Evolutionary conservation across 352 stramenopile genomes (phyloP).

Genomic region (Thraustochytrium striatum): DNA sequence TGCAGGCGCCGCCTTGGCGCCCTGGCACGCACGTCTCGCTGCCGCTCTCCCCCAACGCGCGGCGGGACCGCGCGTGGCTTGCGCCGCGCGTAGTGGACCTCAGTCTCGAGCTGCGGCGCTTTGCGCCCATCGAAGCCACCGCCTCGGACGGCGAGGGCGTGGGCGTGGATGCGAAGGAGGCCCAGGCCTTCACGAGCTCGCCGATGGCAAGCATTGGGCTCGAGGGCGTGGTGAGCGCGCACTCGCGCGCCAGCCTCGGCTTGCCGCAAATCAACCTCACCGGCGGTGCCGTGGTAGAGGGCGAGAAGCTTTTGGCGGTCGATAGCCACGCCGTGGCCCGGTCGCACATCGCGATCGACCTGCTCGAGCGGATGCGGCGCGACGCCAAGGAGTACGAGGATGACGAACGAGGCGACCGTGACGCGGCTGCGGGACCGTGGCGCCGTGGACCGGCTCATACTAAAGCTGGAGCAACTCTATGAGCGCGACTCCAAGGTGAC

Average conservation of each 20-base stretch:
- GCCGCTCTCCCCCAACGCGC: slow-evolving; percentile 5
- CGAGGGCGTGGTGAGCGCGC: not conserved
- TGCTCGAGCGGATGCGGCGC: slow-evolving; percentile 30
- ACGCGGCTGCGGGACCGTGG: not conserved
- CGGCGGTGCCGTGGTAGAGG: not conserved
- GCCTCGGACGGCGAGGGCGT: slow-evolving; percentile 8
- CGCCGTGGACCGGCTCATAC: slow-evolving; percentile 9
- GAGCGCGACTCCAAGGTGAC: slow-evolving; percentile 35
- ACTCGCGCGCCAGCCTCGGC: slow-evolving; percentile 1
- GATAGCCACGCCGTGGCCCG: slow-evolving; percentile 27
- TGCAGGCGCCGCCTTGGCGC: slow-evolving; percentile 24
- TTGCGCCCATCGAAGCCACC: slow-evolving; percentile 19
- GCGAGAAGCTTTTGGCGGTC: not conserved
- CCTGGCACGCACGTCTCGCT: slow-evolving; percentile 30
- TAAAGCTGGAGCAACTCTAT: slow-evolving; percentile 42
- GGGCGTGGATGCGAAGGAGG: slow-evolving; percentile 10
- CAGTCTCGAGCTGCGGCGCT: not conserved
- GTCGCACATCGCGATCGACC: slow-evolving; percentile 36
- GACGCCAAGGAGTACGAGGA: slow-evolving; percentile 22
- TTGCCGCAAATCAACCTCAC: not conserved
- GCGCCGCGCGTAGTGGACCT: slow-evolving; percentile 35
- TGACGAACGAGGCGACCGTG: slow-evolving; percentile 10
- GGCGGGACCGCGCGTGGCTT: slow-evolving; percentile 33
- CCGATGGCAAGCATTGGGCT: slow-evolving; percentile 10
- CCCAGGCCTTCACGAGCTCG: not conserved